Evolutionary conservation across 2,329 filamentous ascomycete genomes (phyloP).

Genomic region (Neospermospora avenae): DNA sequence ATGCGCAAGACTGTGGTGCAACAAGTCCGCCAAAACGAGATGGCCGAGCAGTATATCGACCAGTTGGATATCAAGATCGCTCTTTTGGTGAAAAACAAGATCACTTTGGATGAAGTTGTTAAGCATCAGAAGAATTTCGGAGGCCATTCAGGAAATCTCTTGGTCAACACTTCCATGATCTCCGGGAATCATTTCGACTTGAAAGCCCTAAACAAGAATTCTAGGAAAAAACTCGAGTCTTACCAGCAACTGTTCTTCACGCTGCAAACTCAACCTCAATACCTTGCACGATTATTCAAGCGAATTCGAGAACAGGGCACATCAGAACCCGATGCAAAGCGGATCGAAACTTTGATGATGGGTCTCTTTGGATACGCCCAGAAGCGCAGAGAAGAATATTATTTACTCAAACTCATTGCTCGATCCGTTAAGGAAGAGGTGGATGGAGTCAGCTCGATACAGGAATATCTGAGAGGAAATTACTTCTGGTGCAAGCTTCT

Average conservation of each 20-base stretch:
- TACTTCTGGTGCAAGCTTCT: conserved; percentile 93
- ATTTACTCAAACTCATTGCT: conserved; percentile 83
- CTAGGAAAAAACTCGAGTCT: conserved; percentile 88
- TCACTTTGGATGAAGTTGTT: conserved; percentile 95
- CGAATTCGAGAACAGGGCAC: conserved; percentile 79
- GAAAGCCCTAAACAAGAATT: conserved; percentile 96
- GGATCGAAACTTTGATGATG: conserved; percentile 92
- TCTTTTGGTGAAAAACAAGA: conserved; percentile 98
- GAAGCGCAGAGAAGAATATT: conserved; percentile 95
- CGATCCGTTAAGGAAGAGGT: conserved; percentile 84
- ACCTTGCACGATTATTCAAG: conserved; percentile 84
- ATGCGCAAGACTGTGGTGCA: conserved; percentile 95
- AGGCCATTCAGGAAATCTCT: conserved; percentile 77
- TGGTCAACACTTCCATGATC: conserved; percentile 84
- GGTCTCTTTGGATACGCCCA: conserved; percentile 95
- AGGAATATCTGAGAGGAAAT: conserved; percentile 85
- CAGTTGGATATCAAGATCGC: conserved; percentile 99
- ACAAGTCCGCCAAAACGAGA: conserved; percentile 94
- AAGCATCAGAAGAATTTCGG: conserved; percentile 96
- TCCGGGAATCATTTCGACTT: conserved; percentile 93
- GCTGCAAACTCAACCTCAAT: conserved; percentile 93
- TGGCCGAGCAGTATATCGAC: conserved; percentile 96
- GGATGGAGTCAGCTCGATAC: conserved; percentile 65
- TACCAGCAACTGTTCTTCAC: conserved; percentile 98
- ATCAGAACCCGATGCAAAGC: conserved; percentile 87